Base-by-base conservation (phyloP, 495 filamentous ascomycete genomes). In the Neurospora discreta region DNA sequence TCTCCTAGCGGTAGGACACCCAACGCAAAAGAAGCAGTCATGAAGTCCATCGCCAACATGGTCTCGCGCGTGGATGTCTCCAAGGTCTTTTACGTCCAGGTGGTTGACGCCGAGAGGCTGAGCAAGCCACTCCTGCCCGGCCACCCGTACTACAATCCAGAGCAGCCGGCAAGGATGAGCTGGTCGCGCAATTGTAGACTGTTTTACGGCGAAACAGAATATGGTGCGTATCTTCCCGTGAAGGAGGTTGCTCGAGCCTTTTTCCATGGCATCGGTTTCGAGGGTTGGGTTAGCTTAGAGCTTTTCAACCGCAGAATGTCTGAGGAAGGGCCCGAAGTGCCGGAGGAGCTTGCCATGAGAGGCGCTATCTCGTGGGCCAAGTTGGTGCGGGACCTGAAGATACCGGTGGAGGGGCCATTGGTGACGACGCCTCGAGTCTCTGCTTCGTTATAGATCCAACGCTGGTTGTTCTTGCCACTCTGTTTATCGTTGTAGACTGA, bases 241-340 rank as follows among this genome's bases (percentile, higher is more conserved):
- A 73, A 86, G 69, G 86, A 91, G 69, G 85, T 93, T 67, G 82
- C 88, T 8, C 77, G 81, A 69, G 88, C 87, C 9, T 87, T 95
- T 69, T 86, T 91, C 67, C 82, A 86, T 16, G 87, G 86, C 5
- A 79, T 92, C 13, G 88, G 89, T 7, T 95, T 88, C 74, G 82
- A 88, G 69, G 92, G 92, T 0, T 93, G 90, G 90, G 87, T 93
- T n/a, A 90, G 88, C 73, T 84, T 93, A 75, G 92, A 95, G 82
- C 79, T 95, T 67, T 95, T 95, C 77, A 90, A 89, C 76, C 81
- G 89, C 44, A 87, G 85, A 39, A 86, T 93, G 81, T 82, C 84
- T 16, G 86, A 89, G 74, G 68, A 76, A 26, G 80, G 82, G 69
- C 72, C 83, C 33, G 78, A 77, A 0, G 88, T 90, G 10, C 89